A percentile compares a stretch with the other conserved stretches of the same genome.
Conservation (phyloP, 176 grass and related monocot genomes). For the Juncus effusus region DNA sequence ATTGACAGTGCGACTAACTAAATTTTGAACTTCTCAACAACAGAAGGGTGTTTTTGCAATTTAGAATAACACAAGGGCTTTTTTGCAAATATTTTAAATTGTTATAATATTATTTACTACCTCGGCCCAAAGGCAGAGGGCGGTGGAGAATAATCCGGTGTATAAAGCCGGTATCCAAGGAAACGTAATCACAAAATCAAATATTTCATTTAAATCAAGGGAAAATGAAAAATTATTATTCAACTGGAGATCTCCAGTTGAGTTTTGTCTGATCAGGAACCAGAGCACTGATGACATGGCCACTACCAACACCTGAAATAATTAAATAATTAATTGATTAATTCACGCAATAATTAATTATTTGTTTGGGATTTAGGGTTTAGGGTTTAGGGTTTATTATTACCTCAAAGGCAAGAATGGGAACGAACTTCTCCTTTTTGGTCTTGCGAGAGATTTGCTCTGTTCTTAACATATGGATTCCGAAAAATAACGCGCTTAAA, state of each 20-base stretch:
- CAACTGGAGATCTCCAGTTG: conserved; percentile 32
- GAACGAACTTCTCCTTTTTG: conserved; percentile 68
- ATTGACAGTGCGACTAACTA: too few relatives aligned
- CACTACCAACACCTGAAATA: conserved; percentile 62
- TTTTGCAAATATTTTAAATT: neutral
- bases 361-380: neutral
- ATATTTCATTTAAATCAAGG: conserved; percentile 46
- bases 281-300: conserved; percentile 69
- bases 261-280: conserved; percentile 67
- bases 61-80: neutral
- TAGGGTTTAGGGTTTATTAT: neutral
- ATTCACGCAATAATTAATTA: conserved; percentile 9
- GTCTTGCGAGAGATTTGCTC: conserved; percentile 81
- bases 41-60: too few relatives aligned
- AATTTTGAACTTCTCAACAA: too few relatives aligned
- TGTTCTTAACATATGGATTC: conserved; percentile 86
- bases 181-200: conserved; percentile 62
- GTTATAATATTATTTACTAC: conserved; percentile 24
- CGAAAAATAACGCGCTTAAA: conserved; percentile 74
- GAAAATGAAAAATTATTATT: conserved; percentile 32
- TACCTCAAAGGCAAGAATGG: conserved; percentile 81
- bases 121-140: conserved; percentile 89
- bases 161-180: conserved; percentile 95
- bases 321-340: conserved; percentile 26
- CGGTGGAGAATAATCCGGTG: conserved; percentile 74